These are phyloP conservation scores for Coprinellus micaceus DNA, from an alignment of 768 basidiomycete genomes.

Conservation along the genomic window DNA sequence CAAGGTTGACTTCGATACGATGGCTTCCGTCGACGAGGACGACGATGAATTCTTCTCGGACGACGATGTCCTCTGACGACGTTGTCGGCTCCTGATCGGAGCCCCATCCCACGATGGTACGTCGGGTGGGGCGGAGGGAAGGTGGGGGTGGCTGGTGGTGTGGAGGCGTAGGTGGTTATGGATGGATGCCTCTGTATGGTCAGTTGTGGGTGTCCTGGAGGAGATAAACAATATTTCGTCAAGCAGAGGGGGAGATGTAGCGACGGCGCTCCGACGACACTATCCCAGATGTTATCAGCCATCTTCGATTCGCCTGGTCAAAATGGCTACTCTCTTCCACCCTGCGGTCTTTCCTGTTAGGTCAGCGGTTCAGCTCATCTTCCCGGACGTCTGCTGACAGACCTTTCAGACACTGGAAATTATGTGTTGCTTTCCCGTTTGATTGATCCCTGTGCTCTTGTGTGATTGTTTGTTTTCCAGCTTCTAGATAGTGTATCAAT, in stretches of 20 bases:
- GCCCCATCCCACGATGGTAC: slow-evolving; percentile 64
- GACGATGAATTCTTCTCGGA: slow-evolving; percentile 85
- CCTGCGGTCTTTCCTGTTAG: neutral
- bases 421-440: neutral
- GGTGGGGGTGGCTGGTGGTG: slow-evolving; percentile 16
- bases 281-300: neutral
- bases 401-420: neutral
- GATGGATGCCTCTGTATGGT: no score
- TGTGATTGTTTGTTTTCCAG: neutral
- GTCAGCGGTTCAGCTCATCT: neutral
- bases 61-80: slow-evolving; percentile 81
- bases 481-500: neutral
- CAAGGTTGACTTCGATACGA: slow-evolving; percentile 93
- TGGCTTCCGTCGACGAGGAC: slow-evolving; percentile 73
- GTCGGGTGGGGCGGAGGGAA: slow-evolving; percentile 59
- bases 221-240: slow-evolving; percentile 1
- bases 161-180: neutral
- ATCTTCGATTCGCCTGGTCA: neutral
- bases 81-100: slow-evolving; percentile 77
- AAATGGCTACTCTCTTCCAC: neutral
- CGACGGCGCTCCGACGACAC: neutral
- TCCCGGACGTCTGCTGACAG: neutral
- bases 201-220: no score
- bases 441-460: neutral
- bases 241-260: slow-evolving; percentile 1